phyloP scores from a whole-genome alignment of 2,329 filamentous ascomycete species.

The Exserohilum rostratum region DNA sequence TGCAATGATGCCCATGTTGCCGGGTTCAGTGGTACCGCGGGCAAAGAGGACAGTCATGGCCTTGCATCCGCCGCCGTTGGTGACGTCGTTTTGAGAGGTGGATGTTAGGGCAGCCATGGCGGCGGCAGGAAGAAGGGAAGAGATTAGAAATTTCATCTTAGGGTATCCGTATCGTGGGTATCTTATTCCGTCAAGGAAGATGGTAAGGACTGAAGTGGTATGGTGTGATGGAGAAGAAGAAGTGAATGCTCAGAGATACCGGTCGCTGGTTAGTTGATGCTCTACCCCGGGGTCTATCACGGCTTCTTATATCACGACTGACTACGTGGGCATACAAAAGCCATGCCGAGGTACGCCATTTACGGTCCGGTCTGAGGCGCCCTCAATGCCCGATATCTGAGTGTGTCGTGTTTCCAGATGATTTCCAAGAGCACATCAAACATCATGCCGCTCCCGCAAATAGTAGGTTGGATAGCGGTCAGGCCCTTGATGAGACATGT shows the following conservation, averaged over 20 bases:
- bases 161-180: not conserved
- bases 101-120: conserved; percentile 28
- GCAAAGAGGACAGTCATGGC: conserved; percentile 62
- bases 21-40: conserved; percentile 60
- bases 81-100: conserved; percentile 36
- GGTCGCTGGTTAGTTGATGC: too few relatives aligned
- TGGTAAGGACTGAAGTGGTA: not conserved
- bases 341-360: conserved; percentile 8
- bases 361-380: too few relatives aligned
- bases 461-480: conserved; percentile 8
- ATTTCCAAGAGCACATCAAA: conserved; percentile 11
- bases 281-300: not conserved
- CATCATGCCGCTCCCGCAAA: conserved; percentile 22
- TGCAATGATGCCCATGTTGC: conserved; percentile 58
- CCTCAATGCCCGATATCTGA: not conserved
- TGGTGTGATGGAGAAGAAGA: not conserved
- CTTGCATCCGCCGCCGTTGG: conserved; percentile 47
- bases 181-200: not conserved
- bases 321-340: not conserved
- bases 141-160: conserved; percentile 24
- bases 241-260: too few relatives aligned
- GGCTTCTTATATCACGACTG: not conserved
- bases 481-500: conserved; percentile 1
- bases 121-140: conserved; percentile 18
- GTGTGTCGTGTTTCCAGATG: conserved; percentile 22